Conservation (phyloP, 768 basidiomycete genomes). For the Macrolepiota fuliginosa region DNA sequence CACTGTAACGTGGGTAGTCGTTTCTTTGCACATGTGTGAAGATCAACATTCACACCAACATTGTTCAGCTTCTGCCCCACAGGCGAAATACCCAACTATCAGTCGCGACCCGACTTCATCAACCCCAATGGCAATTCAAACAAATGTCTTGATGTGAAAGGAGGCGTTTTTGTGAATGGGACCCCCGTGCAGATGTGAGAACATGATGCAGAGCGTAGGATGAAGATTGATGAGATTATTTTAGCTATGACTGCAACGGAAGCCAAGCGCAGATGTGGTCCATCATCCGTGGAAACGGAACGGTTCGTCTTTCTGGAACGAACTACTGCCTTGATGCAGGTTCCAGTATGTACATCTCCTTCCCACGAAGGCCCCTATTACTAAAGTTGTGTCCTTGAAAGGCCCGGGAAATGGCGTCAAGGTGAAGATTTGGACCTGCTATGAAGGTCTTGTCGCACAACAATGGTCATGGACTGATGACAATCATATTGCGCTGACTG, state of each 20-base stretch:
- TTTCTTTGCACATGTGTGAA: neutral
- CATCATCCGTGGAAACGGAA: slow-evolving; percentile 15
- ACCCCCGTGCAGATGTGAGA: slow-evolving; percentile 29
- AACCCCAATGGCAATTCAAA: slow-evolving; percentile 14
- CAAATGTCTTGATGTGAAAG: slow-evolving; percentile 30
- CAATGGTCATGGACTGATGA: slow-evolving; percentile 18
- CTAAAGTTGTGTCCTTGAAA: neutral
- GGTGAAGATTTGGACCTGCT: slow-evolving; percentile 25
- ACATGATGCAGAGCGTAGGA: neutral
- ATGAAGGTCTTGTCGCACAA: slow-evolving; percentile 17
- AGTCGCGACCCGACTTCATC: slow-evolving; percentile 19
- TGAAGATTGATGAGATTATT: neutral
- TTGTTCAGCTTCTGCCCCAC: slow-evolving; percentile 24
- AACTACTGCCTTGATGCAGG: slow-evolving; percentile 19
- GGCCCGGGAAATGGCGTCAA: slow-evolving; percentile 18
- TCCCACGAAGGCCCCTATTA: neutral
- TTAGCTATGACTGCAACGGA: slow-evolving; percentile 20
- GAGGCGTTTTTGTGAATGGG: slow-evolving; percentile 22
- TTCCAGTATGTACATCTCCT: slow-evolving; percentile 5
- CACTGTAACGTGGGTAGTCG: slow-evolving; percentile 21
- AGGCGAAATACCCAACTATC: slow-evolving; percentile 19
- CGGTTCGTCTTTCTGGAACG: slow-evolving; percentile 16
- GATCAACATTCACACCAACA: neutral
- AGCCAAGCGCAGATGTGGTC: slow-evolving; percentile 17
- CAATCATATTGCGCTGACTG: slow-evolving; percentile 11